Conservation (phyloP, 768 basidiomycete species). For the Lactifluus volemus region DNA sequence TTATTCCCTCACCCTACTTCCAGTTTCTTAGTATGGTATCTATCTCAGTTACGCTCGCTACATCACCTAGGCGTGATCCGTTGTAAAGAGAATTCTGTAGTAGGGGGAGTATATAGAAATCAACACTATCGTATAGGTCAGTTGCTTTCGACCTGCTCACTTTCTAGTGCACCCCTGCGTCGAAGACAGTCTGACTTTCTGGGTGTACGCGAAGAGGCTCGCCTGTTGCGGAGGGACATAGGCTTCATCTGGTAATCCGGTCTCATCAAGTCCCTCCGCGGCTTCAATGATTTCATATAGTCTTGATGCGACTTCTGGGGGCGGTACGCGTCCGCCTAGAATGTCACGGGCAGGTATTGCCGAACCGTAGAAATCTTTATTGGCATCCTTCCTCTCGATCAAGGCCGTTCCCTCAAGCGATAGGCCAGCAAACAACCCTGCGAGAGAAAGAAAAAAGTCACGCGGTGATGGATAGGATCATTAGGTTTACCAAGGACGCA, state of each 20-base stretch:
- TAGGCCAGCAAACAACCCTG: slow-evolving; percentile 90
- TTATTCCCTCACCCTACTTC: too few species aligned
- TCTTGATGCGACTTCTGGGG: slow-evolving; percentile 90
- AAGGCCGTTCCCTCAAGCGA: slow-evolving; percentile 91
- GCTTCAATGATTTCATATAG: slow-evolving; percentile 97
- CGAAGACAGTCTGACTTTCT: slow-evolving; percentile 57
- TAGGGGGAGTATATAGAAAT: not conserved
- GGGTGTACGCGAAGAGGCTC: slow-evolving; percentile 42
- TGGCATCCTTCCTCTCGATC: slow-evolving; percentile 93
- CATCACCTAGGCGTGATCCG: not conserved
- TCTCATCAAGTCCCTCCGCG: slow-evolving; percentile 87
- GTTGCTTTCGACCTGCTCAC: not conserved
- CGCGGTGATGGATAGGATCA: not conserved
- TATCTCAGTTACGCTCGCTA: too few species aligned
- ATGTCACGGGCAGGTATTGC: slow-evolving; percentile 84
- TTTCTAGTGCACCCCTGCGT: slow-evolving; percentile 45
- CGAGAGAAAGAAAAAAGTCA: not conserved
- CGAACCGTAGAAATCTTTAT: slow-evolving; percentile 94
- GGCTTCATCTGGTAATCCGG: slow-evolving; percentile 63
- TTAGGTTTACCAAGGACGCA: slow-evolving; percentile 28
- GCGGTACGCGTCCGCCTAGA: slow-evolving; percentile 86
- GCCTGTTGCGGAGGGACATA: slow-evolving; percentile 63
- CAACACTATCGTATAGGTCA: not conserved
- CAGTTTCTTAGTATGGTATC: too few species aligned
- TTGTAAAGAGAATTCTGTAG: not conserved